Percentiles rank a stretch among this genome's conserved stretches.
Conservation (phyloP, 2,329 filamentous ascomycete species). For the Aspergillus latus region DNA sequence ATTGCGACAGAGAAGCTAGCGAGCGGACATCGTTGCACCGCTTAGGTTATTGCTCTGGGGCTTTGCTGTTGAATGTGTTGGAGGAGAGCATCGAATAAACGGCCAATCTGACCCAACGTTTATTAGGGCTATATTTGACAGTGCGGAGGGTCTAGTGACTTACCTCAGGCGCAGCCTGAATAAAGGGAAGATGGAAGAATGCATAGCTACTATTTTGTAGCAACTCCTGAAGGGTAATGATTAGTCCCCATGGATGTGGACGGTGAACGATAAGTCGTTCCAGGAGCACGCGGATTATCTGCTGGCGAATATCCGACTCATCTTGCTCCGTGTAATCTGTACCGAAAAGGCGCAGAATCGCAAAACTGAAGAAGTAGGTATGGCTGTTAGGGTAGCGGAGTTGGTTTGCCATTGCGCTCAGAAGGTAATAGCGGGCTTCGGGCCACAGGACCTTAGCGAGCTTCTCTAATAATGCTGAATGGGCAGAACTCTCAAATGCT, state of each 20-base stretch:
- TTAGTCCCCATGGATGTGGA: conserved; percentile 93
- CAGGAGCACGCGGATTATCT: conserved; percentile 83
- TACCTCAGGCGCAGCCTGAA: conserved; percentile 87
- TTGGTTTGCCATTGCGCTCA: conserved; percentile 85
- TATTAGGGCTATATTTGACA: conserved; percentile 6
- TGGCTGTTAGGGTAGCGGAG: conserved; percentile 85
- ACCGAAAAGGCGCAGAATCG: conserved; percentile 80
- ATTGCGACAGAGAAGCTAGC: conserved; percentile 20
- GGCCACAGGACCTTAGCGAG: conserved; percentile 72
- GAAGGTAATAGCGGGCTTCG: conserved; percentile 79
- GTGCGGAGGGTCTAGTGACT: conserved; percentile 17
- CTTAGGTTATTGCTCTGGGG: conserved; percentile 41
- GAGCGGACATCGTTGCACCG: conserved; percentile 12
- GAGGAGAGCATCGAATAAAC: conserved; percentile 47
- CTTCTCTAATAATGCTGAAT: conserved; percentile 71
- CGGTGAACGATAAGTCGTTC: conserved; percentile 86
- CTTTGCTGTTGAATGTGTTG: conserved; percentile 51
- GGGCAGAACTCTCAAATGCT: conserved; percentile 66
- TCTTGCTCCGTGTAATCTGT: conserved; percentile 69
- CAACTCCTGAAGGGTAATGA: conserved; percentile 83
- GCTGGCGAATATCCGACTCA: conserved; percentile 79
- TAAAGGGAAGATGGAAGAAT: conserved; percentile 90
- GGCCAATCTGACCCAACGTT: conserved; percentile 37
- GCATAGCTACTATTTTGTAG: conserved; percentile 86
- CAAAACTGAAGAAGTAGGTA: conserved; percentile 89